These are phyloP conservation scores for Penicillium coffeae DNA, from an alignment of 495 filamentous ascomycete species.

Conservation along the genomic window DNA sequence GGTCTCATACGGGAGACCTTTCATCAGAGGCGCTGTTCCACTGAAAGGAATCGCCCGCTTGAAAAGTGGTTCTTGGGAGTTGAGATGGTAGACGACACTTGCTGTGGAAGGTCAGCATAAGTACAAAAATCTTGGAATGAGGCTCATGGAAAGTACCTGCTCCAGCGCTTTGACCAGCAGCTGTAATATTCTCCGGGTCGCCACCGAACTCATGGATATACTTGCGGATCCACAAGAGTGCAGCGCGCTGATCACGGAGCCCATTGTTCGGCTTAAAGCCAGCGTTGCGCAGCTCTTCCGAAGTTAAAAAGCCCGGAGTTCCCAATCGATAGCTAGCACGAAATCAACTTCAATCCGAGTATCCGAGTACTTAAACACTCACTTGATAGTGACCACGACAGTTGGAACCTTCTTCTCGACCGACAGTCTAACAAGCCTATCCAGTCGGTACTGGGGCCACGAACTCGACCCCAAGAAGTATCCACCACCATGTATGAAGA, in stretches of 20 bases:
- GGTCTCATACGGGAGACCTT: slow-evolving; percentile 23
- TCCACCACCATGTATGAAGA: slow-evolving; percentile 46
- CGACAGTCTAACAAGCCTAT: slow-evolving; percentile 37
- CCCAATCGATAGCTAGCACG: slow-evolving; percentile 1
- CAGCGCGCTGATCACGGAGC: slow-evolving; percentile 4
- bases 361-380: not conserved
- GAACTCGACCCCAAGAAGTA: slow-evolving; percentile 35
- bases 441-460: slow-evolving; percentile 40
- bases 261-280: slow-evolving; percentile 1
- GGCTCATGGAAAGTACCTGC: slow-evolving; percentile 31
- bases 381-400: slow-evolving; percentile 1
- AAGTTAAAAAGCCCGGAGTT: not conserved
- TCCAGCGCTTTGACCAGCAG: slow-evolving; percentile 65
- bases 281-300: not conserved
- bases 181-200: slow-evolving; percentile 60
- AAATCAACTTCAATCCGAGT: not conserved
- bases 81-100: slow-evolving; percentile 36
- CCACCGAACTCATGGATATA: slow-evolving; percentile 56
- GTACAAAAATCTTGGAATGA: not conserved
- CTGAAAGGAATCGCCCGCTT: slow-evolving; percentile 38
- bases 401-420: slow-evolving; percentile 34
- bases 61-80: slow-evolving; percentile 35
- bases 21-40: slow-evolving; percentile 31
- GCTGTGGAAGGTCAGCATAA: slow-evolving; percentile 12
- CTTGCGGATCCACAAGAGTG: slow-evolving; percentile 33